Base-by-base conservation (phyloP, 306 rosid genomes). In the Begonia loranthoides region DNA sequence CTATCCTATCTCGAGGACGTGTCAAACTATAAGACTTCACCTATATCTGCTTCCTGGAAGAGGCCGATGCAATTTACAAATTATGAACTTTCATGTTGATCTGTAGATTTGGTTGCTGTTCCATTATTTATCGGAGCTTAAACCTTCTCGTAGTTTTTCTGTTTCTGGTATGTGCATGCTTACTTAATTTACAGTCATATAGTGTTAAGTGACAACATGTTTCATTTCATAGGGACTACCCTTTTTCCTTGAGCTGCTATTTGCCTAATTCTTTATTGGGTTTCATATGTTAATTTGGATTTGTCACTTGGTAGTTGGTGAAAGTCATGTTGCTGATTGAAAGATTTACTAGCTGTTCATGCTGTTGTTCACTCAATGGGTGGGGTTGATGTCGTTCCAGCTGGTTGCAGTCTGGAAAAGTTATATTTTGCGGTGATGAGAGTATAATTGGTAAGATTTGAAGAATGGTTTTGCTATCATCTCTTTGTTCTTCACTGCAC, bases 321-420 rank as follows among this genome's bases (percentile, higher is more conserved):
- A 65, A 21, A 68, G 68, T 56, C 58, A 52, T 59, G 63, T 69
- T 61, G 70, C 76, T 73, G 83, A 58, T 58, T 59, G 73, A 73
- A 54, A 60, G 76, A 68, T 58, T 69, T 51, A 59, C 60, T 58
- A 63, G 78, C 74, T 59, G 78, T 68, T 63, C 73, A 57, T 66
- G 77, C 73, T 66, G 60, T 39, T 66, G 52, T 44, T 59, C 39
- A 54, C 66, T 21, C 59, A 50, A 41, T 41, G 45, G 2, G 13
- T 39, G 63, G 59, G 77, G 73, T 72, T 52, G 74, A 52, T 70
- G 62, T 70, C 56, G 52, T 69, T 54, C 59, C 34, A 63, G 64
- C 76, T 62, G 73, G 63, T 62, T 62, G 79, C 76, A 38, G 65
- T 68, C 66, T 45, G 36, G 62, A 9, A 9, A 54, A 54, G 56